These are phyloP conservation scores for Myrica gale DNA, from an alignment of 306 rosid genomes.

Conservation along the genomic window DNA sequence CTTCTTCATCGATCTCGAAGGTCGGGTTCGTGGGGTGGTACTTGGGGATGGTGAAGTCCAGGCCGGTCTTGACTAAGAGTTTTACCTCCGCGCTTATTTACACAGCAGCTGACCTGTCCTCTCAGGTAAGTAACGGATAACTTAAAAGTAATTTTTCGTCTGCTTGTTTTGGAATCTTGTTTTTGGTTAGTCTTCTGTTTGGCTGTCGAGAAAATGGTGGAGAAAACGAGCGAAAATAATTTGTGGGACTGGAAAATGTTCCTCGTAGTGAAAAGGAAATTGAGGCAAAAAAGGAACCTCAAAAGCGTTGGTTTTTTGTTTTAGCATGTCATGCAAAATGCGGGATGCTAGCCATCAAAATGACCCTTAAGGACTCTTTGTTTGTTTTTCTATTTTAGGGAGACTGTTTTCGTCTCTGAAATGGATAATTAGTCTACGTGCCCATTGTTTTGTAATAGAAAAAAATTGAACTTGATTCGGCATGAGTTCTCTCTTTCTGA, in stretches of 20 bases:
- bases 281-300: not conserved
- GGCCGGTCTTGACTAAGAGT: conserved; percentile 74
- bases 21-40: conserved; percentile 73
- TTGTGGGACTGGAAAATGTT: not conserved
- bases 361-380: not conserved
- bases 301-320: too few species aligned
- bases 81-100: conserved; percentile 69
- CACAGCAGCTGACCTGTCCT: conserved; percentile 76
- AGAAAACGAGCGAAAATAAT: not conserved
- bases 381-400: not conserved
- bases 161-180: not conserved
- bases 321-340: not conserved
- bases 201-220: not conserved
- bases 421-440: not conserved
- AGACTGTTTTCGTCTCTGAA: not conserved
- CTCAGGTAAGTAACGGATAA: conserved; percentile 53
- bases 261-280: not conserved
- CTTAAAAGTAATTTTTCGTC: not conserved
- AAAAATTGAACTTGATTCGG: not conserved
- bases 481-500: too few species aligned
- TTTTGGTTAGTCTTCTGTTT: conserved; percentile 1
- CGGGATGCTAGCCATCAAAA: not conserved
- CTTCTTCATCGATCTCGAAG: conserved; percentile 40
- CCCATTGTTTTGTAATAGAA: not conserved
- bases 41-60: conserved; percentile 61